These are phyloP conservation scores for Bacterosira constricta DNA, from an alignment of 108 stramenopile genomes.

Conservation along the genomic window DNA sequence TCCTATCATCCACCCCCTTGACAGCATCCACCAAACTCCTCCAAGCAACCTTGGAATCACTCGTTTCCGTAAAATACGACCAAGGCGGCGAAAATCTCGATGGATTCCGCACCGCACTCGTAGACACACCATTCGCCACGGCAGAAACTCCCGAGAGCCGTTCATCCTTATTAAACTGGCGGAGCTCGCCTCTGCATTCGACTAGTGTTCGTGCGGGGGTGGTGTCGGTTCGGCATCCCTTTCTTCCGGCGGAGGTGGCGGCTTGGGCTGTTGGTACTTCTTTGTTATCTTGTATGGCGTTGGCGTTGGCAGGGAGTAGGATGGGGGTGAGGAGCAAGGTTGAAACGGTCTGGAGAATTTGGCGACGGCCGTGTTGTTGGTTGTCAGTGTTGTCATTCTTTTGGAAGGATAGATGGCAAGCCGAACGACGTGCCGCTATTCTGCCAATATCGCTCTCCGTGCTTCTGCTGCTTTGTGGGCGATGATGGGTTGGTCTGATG, in stretches of 20 bases:
- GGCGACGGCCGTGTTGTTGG: conserved; percentile 58
- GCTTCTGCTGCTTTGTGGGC: background rate
- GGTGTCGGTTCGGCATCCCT: conserved; percentile 74
- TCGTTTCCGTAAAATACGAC: conserved; percentile 82
- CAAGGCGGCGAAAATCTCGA: conserved; percentile 80
- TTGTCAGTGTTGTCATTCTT: background rate
- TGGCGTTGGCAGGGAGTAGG: conserved; percentile 8
- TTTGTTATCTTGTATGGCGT: conserved; percentile 5
- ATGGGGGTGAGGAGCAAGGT: conserved; percentile 43
- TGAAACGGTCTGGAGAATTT: conserved; percentile 35
- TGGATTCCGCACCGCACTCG: conserved; percentile 78
- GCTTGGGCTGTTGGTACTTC: conserved; percentile 55
- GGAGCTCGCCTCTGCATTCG: conserved; percentile 67
- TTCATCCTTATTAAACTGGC: conserved; percentile 37
- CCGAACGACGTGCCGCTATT: background rate
- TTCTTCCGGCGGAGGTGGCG: conserved; percentile 77
- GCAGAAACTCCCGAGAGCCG: conserved; percentile 75
- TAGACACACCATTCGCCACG: conserved; percentile 81
- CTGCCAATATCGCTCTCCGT: background rate
- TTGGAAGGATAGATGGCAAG: background rate
- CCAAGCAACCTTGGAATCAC: conserved; percentile 69
- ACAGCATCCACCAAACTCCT: conserved; percentile 69
- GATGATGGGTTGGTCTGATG: background rate
- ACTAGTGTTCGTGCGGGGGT: conserved; percentile 78
- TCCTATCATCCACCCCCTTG: conserved; percentile 50